Conservation (phyloP, 345 rosid genomes). For the Bruguiera sexangula region DNA sequence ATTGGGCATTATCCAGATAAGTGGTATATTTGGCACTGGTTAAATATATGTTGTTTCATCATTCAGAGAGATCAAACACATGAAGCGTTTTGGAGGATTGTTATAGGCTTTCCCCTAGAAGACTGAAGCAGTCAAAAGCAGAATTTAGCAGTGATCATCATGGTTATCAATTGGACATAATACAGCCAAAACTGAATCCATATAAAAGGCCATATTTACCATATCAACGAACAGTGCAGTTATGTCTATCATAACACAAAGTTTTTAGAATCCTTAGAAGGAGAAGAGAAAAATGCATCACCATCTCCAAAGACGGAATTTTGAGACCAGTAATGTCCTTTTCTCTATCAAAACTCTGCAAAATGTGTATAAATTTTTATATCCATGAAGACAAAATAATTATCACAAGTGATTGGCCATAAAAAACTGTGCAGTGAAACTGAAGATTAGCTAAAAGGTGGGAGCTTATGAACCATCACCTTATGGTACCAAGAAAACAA, state of each 20-base stretch:
- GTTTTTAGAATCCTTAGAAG: slow-evolving; percentile 35
- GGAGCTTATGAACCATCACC: slow-evolving; percentile 31
- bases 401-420: neutral
- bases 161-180: too few species aligned
- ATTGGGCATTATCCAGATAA: too few species aligned
- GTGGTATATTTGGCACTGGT: too few species aligned
- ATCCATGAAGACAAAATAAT: neutral
- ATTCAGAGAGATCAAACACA: too few species aligned
- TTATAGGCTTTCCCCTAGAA: too few species aligned
- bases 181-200: too few species aligned
- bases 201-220: too few species aligned
- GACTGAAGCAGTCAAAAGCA: too few species aligned
- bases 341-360: slow-evolving; percentile 64
- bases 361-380: neutral
- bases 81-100: too few species aligned
- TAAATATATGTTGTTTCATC: too few species aligned
- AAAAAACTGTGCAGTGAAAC: neutral
- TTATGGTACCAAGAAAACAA: slow-evolving; percentile 68
- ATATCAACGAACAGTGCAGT: too few species aligned
- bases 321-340: slow-evolving; percentile 40
- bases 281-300: slow-evolving; percentile 49
- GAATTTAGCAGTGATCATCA: too few species aligned
- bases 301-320: slow-evolving; percentile 60
- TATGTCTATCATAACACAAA: neutral
- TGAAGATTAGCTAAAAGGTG: neutral